Conservation (phyloP, 169 alveolate species). For the Eimeria praecox region DNA sequence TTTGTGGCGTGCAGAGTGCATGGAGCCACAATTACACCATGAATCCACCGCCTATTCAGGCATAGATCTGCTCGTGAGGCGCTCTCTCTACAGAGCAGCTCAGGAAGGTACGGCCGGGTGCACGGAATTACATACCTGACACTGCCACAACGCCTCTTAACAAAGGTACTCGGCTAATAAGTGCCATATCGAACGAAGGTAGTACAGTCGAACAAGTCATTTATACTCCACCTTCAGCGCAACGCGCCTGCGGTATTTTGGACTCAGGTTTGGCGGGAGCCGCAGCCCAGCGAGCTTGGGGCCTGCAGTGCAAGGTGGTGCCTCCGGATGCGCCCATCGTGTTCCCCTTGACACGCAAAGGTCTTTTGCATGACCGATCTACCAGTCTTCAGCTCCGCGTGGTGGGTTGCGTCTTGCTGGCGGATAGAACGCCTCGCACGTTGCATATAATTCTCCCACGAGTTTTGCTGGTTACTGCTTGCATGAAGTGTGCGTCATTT, state of each 20-base stretch:
- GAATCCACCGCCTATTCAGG: slow-evolving; percentile 73
- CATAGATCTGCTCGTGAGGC: slow-evolving; percentile 74
- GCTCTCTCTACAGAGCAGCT: slow-evolving; percentile 74
- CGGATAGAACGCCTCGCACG: no score
- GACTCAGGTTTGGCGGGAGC: slow-evolving; percentile 61
- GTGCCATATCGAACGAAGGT: no score
- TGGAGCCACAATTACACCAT: slow-evolving; percentile 71
- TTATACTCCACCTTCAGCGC: neutral
- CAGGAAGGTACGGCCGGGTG: slow-evolving; percentile 53
- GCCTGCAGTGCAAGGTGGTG: slow-evolving; percentile 77
- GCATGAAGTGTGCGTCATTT: neutral
- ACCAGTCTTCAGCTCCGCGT: slow-evolving; percentile 77
- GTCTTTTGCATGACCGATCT: slow-evolving; percentile 82
- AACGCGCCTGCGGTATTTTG: neutral
- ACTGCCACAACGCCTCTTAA: neutral
- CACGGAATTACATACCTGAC: neutral
- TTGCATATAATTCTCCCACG: neutral
- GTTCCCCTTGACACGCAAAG: slow-evolving; percentile 81
- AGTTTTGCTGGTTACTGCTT: neutral
- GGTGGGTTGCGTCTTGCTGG: slow-evolving; percentile 59
- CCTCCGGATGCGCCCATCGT: slow-evolving; percentile 80
- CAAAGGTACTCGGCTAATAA: neutral
- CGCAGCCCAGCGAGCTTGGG: slow-evolving; percentile 77
- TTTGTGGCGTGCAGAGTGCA: slow-evolving; percentile 56
- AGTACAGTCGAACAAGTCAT: no score